Evolutionary conservation across 805 yeast species (phyloP), one percentile per base, ranked within the genome.

Genomic region (Middelhovenomyces tepae): DNA sequence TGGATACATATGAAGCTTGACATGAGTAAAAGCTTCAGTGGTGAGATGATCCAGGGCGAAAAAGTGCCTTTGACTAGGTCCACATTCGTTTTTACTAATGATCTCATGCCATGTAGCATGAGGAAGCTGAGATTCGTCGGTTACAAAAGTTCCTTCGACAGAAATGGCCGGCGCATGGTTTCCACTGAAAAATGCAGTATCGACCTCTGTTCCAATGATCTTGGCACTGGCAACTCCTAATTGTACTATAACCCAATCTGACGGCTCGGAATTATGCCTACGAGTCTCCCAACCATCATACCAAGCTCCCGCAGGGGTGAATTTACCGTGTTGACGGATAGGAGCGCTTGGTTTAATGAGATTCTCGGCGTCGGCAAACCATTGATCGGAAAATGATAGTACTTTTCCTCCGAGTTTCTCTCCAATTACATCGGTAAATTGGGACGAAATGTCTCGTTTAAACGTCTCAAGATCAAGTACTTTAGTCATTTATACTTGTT

Each of bases 201-300:
- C 96, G 19, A 89, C 69, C 56, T 89, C 96, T 48, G 80, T 74
- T 8, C 87, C 98, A 30, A 81, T 67, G 37, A 89, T 56, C 29
- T 67, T 67, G 1, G 96, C 95, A 18, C 80, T 67, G 2, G 82
- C 64, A 14, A 87, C 96, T 13, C 97, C 97, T 55, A 84, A 65
- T 53, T 73, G 71, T 55, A 87, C 60, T 18, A 83, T 64, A 13
- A 83, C 95, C 85, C 91, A 89, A 53, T 89, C 98, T 26, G 81
- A 80, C 35, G 74, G 84, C 35, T 66, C 82, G 1, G 73, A 60
- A 57, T 89, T 89, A 65, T 89, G 98, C 59, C 98, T 71, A 54
- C 96, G 70, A 8, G 97, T 89, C 59, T 89, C 97, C 97, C 97
- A 89, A 15, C 98, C 98, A 47, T 89, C 98, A 54, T 84, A 89